These are phyloP conservation scores for Boeremia lycopersici DNA, from an alignment of 2,329 filamentous ascomycete genomes.

Conservation along the genomic window DNA sequence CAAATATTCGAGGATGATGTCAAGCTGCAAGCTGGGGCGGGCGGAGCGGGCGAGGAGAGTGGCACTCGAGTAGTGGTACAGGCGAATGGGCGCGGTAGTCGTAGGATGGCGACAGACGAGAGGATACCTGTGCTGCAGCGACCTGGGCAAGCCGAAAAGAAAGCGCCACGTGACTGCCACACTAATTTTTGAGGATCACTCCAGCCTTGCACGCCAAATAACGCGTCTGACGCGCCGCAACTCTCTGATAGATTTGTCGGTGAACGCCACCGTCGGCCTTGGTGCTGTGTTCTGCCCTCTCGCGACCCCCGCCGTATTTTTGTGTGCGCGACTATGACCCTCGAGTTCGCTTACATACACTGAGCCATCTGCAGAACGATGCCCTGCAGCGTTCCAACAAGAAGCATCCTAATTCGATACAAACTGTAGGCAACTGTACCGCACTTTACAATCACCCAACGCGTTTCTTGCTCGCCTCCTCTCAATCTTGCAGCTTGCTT, in stretches of 20 bases:
- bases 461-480: background rate
- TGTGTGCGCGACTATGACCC: background rate
- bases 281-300: background rate
- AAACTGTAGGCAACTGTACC: background rate
- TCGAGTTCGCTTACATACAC: slow-evolving; percentile 5
- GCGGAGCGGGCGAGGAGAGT: slow-evolving; percentile 19
- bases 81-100: slow-evolving; percentile 26
- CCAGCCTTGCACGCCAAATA: slow-evolving; percentile 10
- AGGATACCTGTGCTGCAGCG: slow-evolving; percentile 15
- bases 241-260: background rate
- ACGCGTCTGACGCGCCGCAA: slow-evolving; percentile 15
- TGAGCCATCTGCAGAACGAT: slow-evolving; percentile 1
- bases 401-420: slow-evolving; percentile 1
- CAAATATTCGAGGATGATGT: slow-evolving; percentile 25
- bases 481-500: background rate
- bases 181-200: slow-evolving; percentile 16
- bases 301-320: background rate
- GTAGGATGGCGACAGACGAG: slow-evolving; percentile 16
- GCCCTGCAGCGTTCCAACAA: background rate
- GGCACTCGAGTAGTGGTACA: slow-evolving; percentile 26
- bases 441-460: background rate
- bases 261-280: background rate
- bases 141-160: slow-evolving; percentile 7
- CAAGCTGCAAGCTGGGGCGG: slow-evolving; percentile 28
- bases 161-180: slow-evolving; percentile 8